Percentiles rank a stretch among this genome's conserved stretches.
Conservation (phyloP, 371 early-diverging fungal genomes). For the Chytridium lagenaria region DNA sequence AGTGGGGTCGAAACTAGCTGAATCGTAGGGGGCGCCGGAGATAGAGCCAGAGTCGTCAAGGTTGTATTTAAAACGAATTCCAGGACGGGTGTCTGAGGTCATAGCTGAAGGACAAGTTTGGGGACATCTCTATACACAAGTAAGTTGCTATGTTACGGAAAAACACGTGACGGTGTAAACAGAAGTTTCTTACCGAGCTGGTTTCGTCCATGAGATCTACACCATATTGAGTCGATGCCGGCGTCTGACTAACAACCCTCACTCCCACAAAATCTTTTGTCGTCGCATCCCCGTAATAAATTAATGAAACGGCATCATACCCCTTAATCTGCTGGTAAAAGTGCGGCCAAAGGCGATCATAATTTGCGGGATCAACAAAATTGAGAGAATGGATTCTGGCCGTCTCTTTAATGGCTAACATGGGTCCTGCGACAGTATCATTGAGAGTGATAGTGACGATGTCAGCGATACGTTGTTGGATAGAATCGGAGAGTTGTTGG, state of each 20-base stretch:
- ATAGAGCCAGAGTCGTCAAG: background rate
- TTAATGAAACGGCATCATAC: constrained; percentile 3
- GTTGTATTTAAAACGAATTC: background rate
- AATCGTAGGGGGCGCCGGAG: background rate
- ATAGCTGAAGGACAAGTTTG: constrained; percentile 3
- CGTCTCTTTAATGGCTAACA: background rate
- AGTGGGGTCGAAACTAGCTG: background rate
- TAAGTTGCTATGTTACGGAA: too few species aligned
- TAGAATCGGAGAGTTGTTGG: background rate
- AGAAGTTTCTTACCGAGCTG: background rate
- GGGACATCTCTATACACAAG: constrained; percentile 7
- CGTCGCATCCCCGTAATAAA: constrained; percentile 5
- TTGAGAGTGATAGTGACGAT: background rate
- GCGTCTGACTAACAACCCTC: background rate
- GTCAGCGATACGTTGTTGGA: background rate
- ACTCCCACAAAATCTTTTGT: constrained; percentile 8
- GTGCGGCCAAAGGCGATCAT: constrained; percentile 5
- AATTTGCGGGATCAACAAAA: background rate
- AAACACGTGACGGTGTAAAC: too few species aligned
- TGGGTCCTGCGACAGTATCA: constrained; percentile 4
- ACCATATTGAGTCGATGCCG: background rate
- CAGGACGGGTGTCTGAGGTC: background rate
- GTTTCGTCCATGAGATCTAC: constrained; percentile 1
- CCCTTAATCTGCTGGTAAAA: background rate
- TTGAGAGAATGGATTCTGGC: background rate